Evolutionary conservation across 768 basidiomycete genomes (phyloP).

Genomic region (Xanthoconium purpureum): DNA sequence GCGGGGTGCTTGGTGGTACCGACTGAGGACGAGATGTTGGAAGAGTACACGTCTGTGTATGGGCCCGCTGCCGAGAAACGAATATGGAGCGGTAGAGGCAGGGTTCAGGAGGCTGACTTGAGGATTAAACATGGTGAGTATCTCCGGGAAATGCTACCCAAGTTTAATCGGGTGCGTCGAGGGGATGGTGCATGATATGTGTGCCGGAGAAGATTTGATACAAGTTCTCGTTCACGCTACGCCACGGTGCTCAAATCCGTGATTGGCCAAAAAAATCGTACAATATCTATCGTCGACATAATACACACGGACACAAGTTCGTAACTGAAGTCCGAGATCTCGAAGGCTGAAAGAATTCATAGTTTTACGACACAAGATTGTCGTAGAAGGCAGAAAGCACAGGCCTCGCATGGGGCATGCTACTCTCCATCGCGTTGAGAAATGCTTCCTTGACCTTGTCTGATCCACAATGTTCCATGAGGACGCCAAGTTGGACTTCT

Average conservation of each 20-base stretch:
- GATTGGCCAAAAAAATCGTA: neutral
- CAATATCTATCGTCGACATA: neutral
- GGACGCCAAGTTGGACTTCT: slow-evolving; percentile 15
- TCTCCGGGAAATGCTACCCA: slow-evolving; percentile 85
- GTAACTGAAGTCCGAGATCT: too few relatives aligned
- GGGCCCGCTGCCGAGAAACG: slow-evolving; percentile 73
- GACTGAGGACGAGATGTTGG: slow-evolving; percentile 71
- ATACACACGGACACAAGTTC: neutral
- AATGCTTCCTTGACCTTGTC: slow-evolving; percentile 14
- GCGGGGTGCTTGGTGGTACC: slow-evolving; percentile 77
- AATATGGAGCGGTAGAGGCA: slow-evolving; percentile 82
- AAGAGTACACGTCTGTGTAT: slow-evolving; percentile 82
- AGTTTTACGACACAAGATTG: neutral
- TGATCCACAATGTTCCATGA: slow-evolving; percentile 4
- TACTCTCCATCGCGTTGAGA: slow-evolving; percentile 5
- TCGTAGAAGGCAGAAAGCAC: slow-evolving; percentile 19
- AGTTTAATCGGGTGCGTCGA: slow-evolving; percentile 74
- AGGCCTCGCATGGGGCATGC: slow-evolving; percentile 9
- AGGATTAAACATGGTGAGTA: slow-evolving; percentile 89
- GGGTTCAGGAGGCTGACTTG: slow-evolving; percentile 78
- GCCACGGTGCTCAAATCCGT: neutral
- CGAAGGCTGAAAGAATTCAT: too few relatives aligned
- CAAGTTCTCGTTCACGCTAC: neutral
- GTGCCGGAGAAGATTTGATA: neutral
- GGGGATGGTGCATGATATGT: slow-evolving; percentile 47